A percentile compares a stretch with the other conserved stretches of the same genome.
These are phyloP conservation scores for Xylariales sp. DNA, from an alignment of 2,329 filamentous ascomycete species.

Conservation along the genomic window DNA sequence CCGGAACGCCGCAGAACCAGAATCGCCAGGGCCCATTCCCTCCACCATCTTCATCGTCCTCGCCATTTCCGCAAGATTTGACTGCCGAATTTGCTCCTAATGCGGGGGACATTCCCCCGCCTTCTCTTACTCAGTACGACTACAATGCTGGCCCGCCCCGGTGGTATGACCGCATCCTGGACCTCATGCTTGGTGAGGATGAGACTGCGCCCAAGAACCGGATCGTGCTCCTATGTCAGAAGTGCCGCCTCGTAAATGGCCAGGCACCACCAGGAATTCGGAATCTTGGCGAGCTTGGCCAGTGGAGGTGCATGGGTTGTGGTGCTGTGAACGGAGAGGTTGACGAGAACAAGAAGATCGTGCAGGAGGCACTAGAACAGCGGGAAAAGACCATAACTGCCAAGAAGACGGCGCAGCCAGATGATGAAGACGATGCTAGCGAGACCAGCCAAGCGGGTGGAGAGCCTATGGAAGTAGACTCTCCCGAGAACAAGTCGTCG, in stretches of 20 bases:
- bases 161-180: conserved; percentile 94
- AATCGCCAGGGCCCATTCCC: conserved; percentile 8
- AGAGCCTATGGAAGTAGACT: no score
- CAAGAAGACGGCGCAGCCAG: conserved; percentile 2
- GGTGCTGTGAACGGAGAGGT: conserved; percentile 76
- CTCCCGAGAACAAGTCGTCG: no score
- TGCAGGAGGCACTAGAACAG: conserved; percentile 55
- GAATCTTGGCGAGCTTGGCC: conserved; percentile 71
- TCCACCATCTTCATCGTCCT: conserved; percentile 10
- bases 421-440: background rate
- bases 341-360: conserved; percentile 69
- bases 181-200: conserved; percentile 89
- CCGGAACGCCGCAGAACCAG: conserved; percentile 22
- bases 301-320: conserved; percentile 88
- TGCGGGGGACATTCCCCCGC: conserved; percentile 43
- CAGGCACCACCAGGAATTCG: conserved; percentile 87
- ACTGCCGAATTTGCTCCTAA: conserved; percentile 71
- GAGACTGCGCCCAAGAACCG: conserved; percentile 90
- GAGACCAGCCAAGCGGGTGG: background rate
- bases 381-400: background rate
- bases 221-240: conserved; percentile 76
- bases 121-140: conserved; percentile 28
- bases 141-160: conserved; percentile 38
- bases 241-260: conserved; percentile 87
- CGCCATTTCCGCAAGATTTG: conserved; percentile 27